Evolutionary conservation across 192 early-diverging fungal genomes (phyloP).

Genomic region (Funneliformis geosporum): DNA sequence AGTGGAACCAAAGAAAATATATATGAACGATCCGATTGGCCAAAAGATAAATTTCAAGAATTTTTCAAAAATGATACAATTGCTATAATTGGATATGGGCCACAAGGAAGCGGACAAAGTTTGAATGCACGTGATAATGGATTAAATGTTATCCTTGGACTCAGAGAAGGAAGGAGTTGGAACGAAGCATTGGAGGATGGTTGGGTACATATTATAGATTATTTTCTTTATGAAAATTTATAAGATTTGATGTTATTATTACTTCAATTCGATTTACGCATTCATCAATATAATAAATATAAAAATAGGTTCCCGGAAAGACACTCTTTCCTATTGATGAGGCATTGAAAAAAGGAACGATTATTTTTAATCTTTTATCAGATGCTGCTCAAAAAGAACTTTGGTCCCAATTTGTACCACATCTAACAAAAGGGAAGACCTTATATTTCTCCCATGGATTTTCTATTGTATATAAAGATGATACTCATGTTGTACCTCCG

Average conservation of each 20-base stretch:
- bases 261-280: background rate
- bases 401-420: constrained; percentile 85
- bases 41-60: constrained; percentile 85
- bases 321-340: constrained; percentile 91
- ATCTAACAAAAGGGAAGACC: constrained; percentile 94
- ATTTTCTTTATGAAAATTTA: background rate
- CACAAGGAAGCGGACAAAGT: constrained; percentile 91
- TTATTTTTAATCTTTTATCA: constrained; percentile 94
- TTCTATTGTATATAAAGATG: constrained; percentile 88
- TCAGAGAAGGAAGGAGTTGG: constrained; percentile 88
- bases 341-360: constrained; percentile 84
- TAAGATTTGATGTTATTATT: background rate
- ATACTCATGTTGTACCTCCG: constrained; percentile 89
- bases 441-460: constrained; percentile 99
- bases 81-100: constrained; percentile 91
- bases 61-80: constrained; percentile 94
- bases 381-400: constrained; percentile 94
- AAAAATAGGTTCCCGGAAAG: constrained; percentile 75
- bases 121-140: constrained; percentile 96
- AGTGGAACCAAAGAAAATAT: constrained; percentile 89
- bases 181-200: constrained; percentile 90
- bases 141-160: constrained; percentile 93
- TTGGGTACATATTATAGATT: constrained; percentile 57
- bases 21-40: constrained; percentile 93
- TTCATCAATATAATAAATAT: background rate